phyloP scores from a whole-genome alignment of 768 basidiomycete genomes.

The Pholiota molesta region DNA sequence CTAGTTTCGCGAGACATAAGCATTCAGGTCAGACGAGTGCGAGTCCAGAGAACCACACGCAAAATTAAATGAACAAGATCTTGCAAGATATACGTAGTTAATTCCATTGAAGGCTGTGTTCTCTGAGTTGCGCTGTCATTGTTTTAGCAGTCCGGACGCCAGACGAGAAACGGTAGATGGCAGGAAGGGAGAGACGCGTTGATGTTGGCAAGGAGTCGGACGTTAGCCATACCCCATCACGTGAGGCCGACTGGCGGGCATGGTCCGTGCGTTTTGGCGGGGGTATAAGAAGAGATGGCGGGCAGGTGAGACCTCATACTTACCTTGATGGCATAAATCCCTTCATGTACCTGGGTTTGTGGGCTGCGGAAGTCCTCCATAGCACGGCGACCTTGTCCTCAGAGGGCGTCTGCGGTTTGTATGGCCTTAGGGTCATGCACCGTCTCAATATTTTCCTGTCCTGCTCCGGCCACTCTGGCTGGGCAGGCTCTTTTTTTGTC shows the following conservation, averaged over 20 bases:
- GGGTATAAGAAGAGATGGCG: conserved; percentile 26
- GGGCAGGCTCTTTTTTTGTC: conserved; percentile 49
- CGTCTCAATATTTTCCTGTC: conserved; percentile 82
- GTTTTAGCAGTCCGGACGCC: too few relatives aligned
- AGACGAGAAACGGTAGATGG: not conserved
- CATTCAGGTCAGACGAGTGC: not conserved
- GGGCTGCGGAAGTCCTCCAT: conserved; percentile 61
- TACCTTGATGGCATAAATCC: conserved; percentile 67
- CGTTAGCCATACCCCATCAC: not conserved
- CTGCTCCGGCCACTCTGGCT: conserved; percentile 68
- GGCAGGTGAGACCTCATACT: conserved; percentile 43
- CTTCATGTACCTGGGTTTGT: conserved; percentile 58
- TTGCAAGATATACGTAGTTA: not conserved
- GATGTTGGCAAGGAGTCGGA: not conserved
- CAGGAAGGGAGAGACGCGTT: not conserved
- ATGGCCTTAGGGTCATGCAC: conserved; percentile 77
- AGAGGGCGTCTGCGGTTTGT: conserved; percentile 62
- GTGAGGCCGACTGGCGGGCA: not conserved
- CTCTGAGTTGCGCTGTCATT: too few relatives aligned
- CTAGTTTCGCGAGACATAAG: not conserved
- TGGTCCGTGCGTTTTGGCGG: conserved; percentile 39
- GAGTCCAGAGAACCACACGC: not conserved
- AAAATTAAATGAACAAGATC: not conserved
- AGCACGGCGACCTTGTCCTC: conserved; percentile 76
- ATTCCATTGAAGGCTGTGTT: not conserved